These are phyloP conservation scores for Penicillium daleae DNA, from an alignment of 495 filamentous ascomycete genomes.

Conservation along the genomic window DNA sequence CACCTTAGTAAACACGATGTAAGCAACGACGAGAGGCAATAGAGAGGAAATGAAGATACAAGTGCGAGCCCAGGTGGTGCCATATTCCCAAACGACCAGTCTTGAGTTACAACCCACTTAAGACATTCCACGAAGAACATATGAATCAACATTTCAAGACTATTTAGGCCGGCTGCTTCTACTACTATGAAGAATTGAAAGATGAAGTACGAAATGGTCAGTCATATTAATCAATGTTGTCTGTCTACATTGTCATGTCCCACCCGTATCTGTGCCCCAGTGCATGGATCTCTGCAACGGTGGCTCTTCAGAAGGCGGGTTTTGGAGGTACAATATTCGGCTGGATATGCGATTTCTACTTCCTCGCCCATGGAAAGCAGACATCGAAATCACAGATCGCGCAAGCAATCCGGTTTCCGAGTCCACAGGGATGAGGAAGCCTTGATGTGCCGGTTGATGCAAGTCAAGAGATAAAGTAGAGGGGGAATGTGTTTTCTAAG, in stretches of 20 bases:
- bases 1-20: not conserved
- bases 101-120: too few species aligned
- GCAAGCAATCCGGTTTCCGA: slow-evolving; percentile 24
- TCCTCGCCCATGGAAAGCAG: slow-evolving; percentile 46
- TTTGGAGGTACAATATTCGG: slow-evolving; percentile 44
- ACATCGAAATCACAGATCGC: slow-evolving; percentile 31
- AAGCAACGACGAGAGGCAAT: not conserved
- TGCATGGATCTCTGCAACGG: slow-evolving; percentile 67
- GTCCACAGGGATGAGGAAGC: slow-evolving; percentile 42
- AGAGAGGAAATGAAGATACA: not conserved
- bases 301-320: slow-evolving; percentile 86
- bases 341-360: slow-evolving; percentile 40
- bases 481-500: slow-evolving; percentile 2
- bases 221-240: not conserved
- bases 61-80: not conserved
- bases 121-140: not conserved
- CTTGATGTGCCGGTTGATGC: slow-evolving; percentile 44
- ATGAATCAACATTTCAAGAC: not conserved
- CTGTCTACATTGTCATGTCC: slow-evolving; percentile 56
- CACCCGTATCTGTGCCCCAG: slow-evolving; percentile 96
- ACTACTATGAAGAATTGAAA: not conserved
- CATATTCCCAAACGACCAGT: not conserved
- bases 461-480: slow-evolving; percentile 11
- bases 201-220: not conserved
- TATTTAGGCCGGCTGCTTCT: not conserved